Evolutionary conservation across 768 basidiomycete genomes (phyloP), one percentile per base, ranked within the genome.

Genomic region (Mycena epipterygia): DNA sequence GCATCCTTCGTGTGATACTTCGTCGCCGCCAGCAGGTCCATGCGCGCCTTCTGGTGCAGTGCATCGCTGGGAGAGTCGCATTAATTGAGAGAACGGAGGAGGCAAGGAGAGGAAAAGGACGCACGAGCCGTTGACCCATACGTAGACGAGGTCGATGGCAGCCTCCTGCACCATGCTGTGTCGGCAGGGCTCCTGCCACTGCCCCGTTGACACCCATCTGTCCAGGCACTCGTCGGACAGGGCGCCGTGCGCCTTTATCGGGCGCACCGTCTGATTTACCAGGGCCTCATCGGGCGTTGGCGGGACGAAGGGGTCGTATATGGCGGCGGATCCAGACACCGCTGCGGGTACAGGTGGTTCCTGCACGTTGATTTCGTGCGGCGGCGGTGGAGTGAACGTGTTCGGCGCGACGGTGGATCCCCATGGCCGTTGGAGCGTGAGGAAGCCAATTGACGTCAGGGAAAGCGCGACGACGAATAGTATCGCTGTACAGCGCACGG

Each of bases 101-200:
- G 12, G 6, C 9, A 33, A 7, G 9, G 16, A 19, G 19, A 25
- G 30, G 21, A 11, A 44, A 29, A 23, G 3, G 62, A 73, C 74
- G 62, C 67, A 75, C 74, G 72, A 73, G 51, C 74, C 74, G 52
- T 75, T 75, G 33, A 73, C 72, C 74, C 74, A 75, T 52, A 71
- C 56, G 30, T 71, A 75, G 19, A 75, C 72, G 3, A 75, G 52
- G 56, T 75, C 74, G 12, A 75, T 63, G 25, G 27, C 23, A 7
- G 74, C 32, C 7, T 75, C 74, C 4, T 62, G 29, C 5, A 75
- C 72, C 68, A 73, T 71, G 11, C 25, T 39, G 39, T 61, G 21
- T 21, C 53, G 63, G 32, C 74, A 75, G 3, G 72, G 74, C 4
- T 71, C 72, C 7, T 49, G 56, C 74, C 74, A 75, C 41, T 30